phyloP scores from a whole-genome alignment of 2,329 filamentous ascomycete genomes.

The Fusarium ambrosium region DNA sequence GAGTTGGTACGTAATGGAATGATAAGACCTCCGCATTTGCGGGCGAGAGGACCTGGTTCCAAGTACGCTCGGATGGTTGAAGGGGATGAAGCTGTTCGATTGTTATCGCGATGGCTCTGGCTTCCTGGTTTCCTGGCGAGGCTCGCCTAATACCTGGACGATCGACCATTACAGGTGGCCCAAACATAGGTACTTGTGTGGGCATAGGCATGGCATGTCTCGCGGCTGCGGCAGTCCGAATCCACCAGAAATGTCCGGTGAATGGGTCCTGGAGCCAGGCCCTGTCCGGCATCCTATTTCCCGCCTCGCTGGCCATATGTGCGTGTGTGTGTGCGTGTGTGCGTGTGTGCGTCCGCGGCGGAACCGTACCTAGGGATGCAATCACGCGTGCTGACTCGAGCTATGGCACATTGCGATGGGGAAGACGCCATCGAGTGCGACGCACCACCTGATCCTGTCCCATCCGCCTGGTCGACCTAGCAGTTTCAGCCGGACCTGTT shows the following conservation, averaged over 20 bases:
- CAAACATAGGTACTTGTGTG: neutral
- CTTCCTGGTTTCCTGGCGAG: neutral
- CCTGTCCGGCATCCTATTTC: constrained; percentile 12
- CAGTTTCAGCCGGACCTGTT: constrained; percentile 2
- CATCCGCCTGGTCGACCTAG: constrained; percentile 11
- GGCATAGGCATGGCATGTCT: constrained; percentile 7
- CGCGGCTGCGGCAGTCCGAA: neutral
- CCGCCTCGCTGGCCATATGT: neutral
- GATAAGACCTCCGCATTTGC: constrained; percentile 27
- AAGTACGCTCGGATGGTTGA: constrained; percentile 24
- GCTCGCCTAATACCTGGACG: constrained; percentile 2
- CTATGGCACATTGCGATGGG: constrained; percentile 4
- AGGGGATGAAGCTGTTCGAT: neutral
- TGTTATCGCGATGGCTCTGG: neutral
- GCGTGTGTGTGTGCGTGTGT: neutral
- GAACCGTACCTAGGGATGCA: neutral
- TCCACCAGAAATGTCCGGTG: constrained; percentile 6
- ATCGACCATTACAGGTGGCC: neutral
- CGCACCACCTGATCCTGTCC: constrained; percentile 17
- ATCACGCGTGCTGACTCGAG: constrained; percentile 15
- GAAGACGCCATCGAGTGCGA: constrained; percentile 4
- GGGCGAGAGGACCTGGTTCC: neutral
- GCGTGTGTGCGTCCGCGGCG: constrained; percentile 3
- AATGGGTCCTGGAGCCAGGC: neutral
- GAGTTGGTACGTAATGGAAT: constrained; percentile 38